These are phyloP conservation scores for Podospora australis DNA, from an alignment of 495 filamentous ascomycete species.

Conservation along the genomic window DNA sequence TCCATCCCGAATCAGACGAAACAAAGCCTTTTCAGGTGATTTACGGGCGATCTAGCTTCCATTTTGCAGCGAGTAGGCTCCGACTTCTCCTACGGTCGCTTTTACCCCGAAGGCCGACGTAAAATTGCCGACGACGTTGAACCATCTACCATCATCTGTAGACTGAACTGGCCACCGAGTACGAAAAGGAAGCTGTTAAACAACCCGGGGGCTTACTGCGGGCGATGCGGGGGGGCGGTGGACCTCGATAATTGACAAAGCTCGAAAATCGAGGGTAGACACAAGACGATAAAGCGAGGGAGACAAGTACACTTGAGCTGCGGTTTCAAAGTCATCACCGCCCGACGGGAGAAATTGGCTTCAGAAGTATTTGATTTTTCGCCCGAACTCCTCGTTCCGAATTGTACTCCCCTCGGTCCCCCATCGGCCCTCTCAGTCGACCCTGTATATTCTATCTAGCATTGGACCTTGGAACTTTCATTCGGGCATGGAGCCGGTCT, in stretches of 20 bases:
- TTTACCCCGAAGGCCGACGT: too few relatives aligned
- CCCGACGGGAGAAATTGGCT: too few relatives aligned
- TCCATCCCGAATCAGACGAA: too few relatives aligned
- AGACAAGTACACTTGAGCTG: not conserved
- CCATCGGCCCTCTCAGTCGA: not conserved
- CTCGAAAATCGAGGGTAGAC: constrained; percentile 25
- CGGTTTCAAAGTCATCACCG: too few relatives aligned
- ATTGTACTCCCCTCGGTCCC: constrained; percentile 1
- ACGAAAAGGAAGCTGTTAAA: constrained; percentile 15
- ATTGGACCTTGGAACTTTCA: too few relatives aligned
- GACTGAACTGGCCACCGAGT: not conserved
- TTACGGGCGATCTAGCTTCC: too few relatives aligned
- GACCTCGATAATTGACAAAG: constrained; percentile 29
- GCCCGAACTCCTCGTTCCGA: too few relatives aligned
- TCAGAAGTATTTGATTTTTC: too few relatives aligned
- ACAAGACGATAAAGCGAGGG: constrained; percentile 1
- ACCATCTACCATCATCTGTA: not conserved
- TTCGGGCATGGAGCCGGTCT: constrained; percentile 51
- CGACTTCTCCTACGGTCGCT: not conserved
- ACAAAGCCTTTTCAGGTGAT: too few relatives aligned
- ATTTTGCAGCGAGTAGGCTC: not conserved
- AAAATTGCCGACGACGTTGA: too few relatives aligned
- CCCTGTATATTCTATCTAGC: too few relatives aligned
- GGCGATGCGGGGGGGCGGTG: constrained; percentile 32
- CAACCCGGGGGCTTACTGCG: constrained; percentile 26